Evolutionary conservation across 139 green algal genomes (phyloP).

Genomic region (Zygnema circumcarinatum): DNA sequence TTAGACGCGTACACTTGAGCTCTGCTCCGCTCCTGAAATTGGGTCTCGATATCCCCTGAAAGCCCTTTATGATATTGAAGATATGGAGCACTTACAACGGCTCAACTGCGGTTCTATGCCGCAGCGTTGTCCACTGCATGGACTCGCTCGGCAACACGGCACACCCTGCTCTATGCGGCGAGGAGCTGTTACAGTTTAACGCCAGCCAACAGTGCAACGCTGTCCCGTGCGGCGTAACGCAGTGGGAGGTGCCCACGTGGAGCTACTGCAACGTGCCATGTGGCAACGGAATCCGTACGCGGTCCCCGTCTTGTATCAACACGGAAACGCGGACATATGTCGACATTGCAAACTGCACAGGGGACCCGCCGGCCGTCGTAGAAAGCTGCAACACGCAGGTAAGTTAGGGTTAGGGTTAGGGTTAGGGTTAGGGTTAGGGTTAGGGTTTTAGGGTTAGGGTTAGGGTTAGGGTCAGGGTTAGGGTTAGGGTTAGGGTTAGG

Average conservation of each 20-base stretch:
- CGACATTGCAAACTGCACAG: neutral
- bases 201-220: neutral
- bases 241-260: constrained; percentile 13
- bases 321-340: neutral
- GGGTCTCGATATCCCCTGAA: no score
- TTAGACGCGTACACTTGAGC: no score
- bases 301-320: neutral
- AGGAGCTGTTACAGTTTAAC: neutral
- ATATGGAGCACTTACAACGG: no score
- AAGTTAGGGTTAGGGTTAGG: neutral
- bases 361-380: neutral
- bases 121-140: neutral
- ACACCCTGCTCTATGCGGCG: neutral
- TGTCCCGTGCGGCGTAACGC: neutral
- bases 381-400: constrained; percentile 26
- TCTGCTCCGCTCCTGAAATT: no score
- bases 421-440: neutral
- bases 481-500: neutral
- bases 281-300: neutral
- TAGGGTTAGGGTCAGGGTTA: no score
- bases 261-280: constrained; percentile 36
- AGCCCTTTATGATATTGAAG: no score
- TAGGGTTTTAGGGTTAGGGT: no score
- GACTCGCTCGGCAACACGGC: constrained; percentile 17
- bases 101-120: neutral